phyloP scores from a whole-genome alignment of 768 basidiomycete genomes.

The Mycena rebaudengoi region DNA sequence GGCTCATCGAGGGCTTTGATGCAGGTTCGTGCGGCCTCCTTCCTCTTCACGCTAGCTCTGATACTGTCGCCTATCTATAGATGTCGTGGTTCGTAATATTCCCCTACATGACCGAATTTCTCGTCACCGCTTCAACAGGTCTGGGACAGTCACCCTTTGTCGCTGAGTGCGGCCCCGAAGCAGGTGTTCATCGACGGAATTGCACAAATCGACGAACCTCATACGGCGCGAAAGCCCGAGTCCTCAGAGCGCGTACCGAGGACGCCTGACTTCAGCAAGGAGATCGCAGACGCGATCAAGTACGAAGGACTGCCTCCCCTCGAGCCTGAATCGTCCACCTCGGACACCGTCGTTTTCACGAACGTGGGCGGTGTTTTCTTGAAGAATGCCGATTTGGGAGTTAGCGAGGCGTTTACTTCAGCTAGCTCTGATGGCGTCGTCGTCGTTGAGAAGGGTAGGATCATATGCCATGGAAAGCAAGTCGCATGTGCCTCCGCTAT shows the following conservation, averaged over 20 bases:
- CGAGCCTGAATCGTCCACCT: background rate
- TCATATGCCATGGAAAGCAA: conserved; percentile 11
- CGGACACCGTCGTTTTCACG: conserved; percentile 15
- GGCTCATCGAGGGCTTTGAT: conserved; percentile 64
- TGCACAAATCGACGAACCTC: conserved; percentile 57
- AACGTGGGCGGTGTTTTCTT: conserved; percentile 21
- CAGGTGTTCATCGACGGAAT: conserved; percentile 91
- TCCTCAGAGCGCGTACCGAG: conserved; percentile 59
- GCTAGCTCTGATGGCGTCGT: background rate
- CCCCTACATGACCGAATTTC: conserved; percentile 37
- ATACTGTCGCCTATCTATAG: background rate
- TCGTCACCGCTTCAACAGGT: too few species aligned
- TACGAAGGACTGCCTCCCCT: conserved; percentile 76
- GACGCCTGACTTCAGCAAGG: conserved; percentile 68
- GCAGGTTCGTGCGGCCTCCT: conserved; percentile 49
- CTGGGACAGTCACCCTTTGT: conserved; percentile 82
- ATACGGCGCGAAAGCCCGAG: conserved; percentile 51
- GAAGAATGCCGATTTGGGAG: background rate
- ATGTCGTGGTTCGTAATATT: background rate
- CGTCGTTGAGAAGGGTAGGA: conserved; percentile 7
- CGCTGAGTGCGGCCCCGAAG: conserved; percentile 76
- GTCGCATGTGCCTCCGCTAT: background rate
- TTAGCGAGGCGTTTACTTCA: conserved; percentile 5
- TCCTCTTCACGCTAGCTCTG: background rate
- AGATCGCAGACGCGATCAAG: conserved; percentile 65